phyloP scores from a whole-genome alignment of 192 early-diverging fungal genomes.

The Chytriomyces confervae region DNA sequence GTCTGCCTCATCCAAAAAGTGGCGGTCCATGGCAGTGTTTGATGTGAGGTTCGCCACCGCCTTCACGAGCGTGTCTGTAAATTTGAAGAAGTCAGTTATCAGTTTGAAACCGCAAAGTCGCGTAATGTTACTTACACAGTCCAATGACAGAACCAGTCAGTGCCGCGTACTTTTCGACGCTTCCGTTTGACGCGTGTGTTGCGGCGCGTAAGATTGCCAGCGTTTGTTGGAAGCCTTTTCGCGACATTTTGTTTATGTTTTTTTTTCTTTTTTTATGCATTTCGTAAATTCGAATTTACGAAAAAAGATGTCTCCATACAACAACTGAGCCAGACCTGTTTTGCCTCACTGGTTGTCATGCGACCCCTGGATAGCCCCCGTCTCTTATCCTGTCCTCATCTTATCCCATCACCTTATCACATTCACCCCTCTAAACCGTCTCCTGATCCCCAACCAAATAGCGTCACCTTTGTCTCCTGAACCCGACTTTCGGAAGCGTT shows the following conservation, averaged over 20 bases:
- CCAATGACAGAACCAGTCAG: slow-evolving; percentile 10
- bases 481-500: neutral
- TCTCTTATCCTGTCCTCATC: neutral
- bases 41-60: neutral
- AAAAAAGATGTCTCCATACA: neutral
- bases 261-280: neutral
- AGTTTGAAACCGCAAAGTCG: neutral
- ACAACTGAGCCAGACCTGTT: neutral
- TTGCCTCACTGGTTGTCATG: neutral
- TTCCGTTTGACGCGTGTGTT: neutral
- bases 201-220: neutral
- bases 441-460: neutral
- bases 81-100: neutral
- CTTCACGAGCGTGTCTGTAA: neutral
- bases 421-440: neutral
- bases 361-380: neutral
- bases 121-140: neutral
- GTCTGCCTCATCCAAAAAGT: neutral
- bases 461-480: neutral
- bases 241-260: neutral
- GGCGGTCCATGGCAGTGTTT: neutral
- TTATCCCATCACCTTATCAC: neutral
- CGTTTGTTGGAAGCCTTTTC: too few relatives aligned
- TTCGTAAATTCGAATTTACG: too few relatives aligned
- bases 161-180: neutral